A percentile compares a stretch with the other conserved stretches of the same genome.
These are phyloP conservation scores for Alternaria sp. DNA, from an alignment of 2,329 filamentous ascomycete genomes.

Conservation along the genomic window DNA sequence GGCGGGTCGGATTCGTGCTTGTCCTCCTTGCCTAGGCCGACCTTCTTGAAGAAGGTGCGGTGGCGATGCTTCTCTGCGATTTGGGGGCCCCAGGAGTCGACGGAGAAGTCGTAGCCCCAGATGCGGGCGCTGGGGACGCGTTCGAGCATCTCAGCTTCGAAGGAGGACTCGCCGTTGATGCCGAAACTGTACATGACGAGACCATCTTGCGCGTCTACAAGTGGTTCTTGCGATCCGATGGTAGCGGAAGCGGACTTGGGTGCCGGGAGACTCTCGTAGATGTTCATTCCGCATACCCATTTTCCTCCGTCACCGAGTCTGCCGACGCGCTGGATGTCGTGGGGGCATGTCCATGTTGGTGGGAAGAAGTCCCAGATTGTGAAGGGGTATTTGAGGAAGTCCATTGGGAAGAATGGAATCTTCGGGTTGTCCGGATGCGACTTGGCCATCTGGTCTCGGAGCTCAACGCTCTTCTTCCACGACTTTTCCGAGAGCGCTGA, in stretches of 20 bases:
- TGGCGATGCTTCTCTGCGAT: conserved; percentile 27
- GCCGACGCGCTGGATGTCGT: conserved; percentile 42
- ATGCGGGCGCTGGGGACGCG: conserved; percentile 40
- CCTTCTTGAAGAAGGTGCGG: conserved; percentile 40
- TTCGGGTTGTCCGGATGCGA: conserved; percentile 35
- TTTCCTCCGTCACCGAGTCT: conserved; percentile 43
- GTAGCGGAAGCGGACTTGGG: conserved; percentile 16
- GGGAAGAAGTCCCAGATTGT: conserved; percentile 46
- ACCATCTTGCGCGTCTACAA: conserved; percentile 22
- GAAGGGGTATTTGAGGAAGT: conserved; percentile 40
- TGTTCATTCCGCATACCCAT: conserved; percentile 45
- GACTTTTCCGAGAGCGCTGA: conserved; percentile 39
- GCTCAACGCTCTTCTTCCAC: conserved; percentile 38
- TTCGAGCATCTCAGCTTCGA: conserved; percentile 44
- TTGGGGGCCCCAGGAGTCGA: conserved; percentile 39
- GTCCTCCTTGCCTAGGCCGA: conserved; percentile 37
- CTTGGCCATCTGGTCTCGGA: conserved; percentile 35
- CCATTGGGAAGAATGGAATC: conserved; percentile 39
- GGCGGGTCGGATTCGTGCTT: conserved; percentile 25
- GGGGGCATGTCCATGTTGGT: conserved; percentile 42
- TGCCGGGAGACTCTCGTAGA: conserved; percentile 36
- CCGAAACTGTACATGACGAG: conserved; percentile 44
- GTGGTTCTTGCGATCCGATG: conserved; percentile 17
- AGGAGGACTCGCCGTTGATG: conserved; percentile 43
- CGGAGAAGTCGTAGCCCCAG: conserved; percentile 44